A percentile compares a stretch with the other conserved stretches of the same genome.
These are phyloP conservation scores for Yarrowia bubula DNA, from an alignment of 805 yeast species.

Conservation along the genomic window DNA sequence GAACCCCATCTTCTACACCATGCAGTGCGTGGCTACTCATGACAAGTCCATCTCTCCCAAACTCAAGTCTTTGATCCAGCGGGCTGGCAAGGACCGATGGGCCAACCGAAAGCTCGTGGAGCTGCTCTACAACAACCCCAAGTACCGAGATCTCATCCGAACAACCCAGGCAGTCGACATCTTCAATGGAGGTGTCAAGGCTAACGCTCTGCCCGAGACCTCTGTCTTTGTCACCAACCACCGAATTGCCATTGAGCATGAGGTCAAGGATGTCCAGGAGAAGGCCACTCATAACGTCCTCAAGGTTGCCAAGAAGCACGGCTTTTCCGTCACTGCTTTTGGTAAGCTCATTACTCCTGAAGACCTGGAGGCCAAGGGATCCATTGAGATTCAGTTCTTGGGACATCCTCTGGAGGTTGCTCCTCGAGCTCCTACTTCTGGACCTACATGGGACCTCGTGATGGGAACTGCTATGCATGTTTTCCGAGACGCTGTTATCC, in stretches of 20 bases:
- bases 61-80: conserved; percentile 32
- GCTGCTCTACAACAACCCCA: conserved; percentile 8
- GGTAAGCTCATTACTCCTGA: conserved; percentile 35
- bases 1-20: conserved; percentile 59
- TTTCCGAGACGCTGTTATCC: conserved; percentile 48
- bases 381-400: conserved; percentile 10
- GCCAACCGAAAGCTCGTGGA: conserved; percentile 27
- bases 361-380: conserved; percentile 33
- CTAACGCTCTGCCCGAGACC: conserved; percentile 73
- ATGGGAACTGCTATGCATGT: conserved; percentile 61
- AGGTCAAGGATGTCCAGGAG: conserved; percentile 45
- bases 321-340: conserved; percentile 47
- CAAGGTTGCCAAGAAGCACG: conserved; percentile 48
- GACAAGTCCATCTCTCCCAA: conserved; percentile 38
- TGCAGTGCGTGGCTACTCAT: conserved; percentile 65
- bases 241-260: conserved; percentile 59
- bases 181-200: conserved; percentile 68
- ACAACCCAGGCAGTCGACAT: conserved; percentile 71
- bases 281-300: conserved; percentile 42
- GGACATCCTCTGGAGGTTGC: conserved; percentile 47
- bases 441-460: conserved; percentile 49
- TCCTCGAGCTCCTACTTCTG: conserved; percentile 44
- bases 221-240: conserved; percentile 57
- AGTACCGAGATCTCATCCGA: conserved; percentile 40
- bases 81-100: conserved; percentile 32